phyloP scores from a whole-genome alignment of 73 alveolate genomes.

The Stentor roeselii region DNA sequence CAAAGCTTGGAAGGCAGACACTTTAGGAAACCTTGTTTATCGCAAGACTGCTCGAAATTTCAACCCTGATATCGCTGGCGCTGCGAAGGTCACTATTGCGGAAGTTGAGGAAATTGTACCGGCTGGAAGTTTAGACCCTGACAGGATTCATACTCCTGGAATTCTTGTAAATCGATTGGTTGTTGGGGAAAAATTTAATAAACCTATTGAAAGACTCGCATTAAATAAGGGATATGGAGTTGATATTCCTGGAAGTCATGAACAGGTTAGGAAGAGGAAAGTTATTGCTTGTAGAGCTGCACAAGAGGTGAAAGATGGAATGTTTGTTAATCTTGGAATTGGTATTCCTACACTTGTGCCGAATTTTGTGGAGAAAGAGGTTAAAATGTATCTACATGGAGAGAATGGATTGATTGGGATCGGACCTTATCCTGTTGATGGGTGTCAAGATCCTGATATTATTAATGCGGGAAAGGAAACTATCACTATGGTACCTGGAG shows the following conservation, averaged over 20 bases:
- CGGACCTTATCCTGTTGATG: conserved; percentile 84
- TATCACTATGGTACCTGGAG: conserved; percentile 72
- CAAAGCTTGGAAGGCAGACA: conserved; percentile 64
- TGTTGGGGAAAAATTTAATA: conserved; percentile 49
- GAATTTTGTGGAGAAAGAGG: conserved; percentile 41
- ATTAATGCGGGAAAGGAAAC: conserved; percentile 93
- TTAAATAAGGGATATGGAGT: conserved; percentile 9
- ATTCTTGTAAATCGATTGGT: conserved; percentile 64
- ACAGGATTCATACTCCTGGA: conserved; percentile 64
- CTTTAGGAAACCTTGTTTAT: conserved; percentile 46
- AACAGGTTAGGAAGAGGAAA: conserved; percentile 33
- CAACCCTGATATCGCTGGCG: conserved; percentile 75
- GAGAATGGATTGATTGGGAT: conserved; percentile 88
- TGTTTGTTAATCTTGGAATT: conserved; percentile 82
- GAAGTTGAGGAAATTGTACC: too few species aligned
- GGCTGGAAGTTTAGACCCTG: conserved; percentile 69
- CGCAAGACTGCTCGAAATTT: conserved; percentile 62
- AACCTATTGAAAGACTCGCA: conserved; percentile 42
- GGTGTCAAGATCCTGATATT: conserved; percentile 70
- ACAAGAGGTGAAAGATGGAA: conserved; percentile 59
- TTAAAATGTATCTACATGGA: conserved; percentile 73
- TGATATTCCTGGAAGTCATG: conserved; percentile 27
- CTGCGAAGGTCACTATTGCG: conserved; percentile 83
- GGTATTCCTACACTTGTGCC: conserved; percentile 82
- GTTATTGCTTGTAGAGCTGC: conserved; percentile 83